Conservation (phyloP, 306 rosid genomes). For the Vigna unguiculata region DNA sequence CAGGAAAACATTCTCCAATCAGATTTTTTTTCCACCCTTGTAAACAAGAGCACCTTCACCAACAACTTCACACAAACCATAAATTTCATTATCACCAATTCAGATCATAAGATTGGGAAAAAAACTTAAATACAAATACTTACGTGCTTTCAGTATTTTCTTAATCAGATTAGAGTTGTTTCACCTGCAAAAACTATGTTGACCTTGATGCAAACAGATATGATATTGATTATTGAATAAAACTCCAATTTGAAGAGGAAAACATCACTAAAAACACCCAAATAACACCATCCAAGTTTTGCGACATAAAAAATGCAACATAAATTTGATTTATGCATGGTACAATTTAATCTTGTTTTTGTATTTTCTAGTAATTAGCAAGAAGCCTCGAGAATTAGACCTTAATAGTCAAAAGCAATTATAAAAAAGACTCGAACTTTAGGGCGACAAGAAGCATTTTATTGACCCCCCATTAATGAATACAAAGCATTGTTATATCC, state of each 20-base stretch:
- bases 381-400: background rate
- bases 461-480: conserved; percentile 3
- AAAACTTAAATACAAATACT: background rate
- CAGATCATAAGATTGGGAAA: background rate
- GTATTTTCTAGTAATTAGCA: conserved; percentile 2
- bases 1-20: conserved; percentile 8
- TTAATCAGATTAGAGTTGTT: background rate
- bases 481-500: background rate
- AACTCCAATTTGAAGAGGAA: background rate
- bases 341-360: background rate
- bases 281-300: background rate
- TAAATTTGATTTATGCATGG: conserved; percentile 10
- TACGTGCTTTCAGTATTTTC: background rate
- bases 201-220: background rate
- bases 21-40: background rate
- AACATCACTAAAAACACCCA: background rate
- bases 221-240: background rate
- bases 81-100: conserved; percentile 15
- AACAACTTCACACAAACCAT: conserved; percentile 28
- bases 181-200: background rate
- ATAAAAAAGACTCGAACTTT: conserved; percentile 31
- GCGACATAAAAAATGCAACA: background rate
- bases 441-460: conserved; percentile 1
- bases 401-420: conserved; percentile 14
- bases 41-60: conserved; percentile 26